Conservation (phyloP, 1,139 yeast species). For the Kazachstania sp. region DNA sequence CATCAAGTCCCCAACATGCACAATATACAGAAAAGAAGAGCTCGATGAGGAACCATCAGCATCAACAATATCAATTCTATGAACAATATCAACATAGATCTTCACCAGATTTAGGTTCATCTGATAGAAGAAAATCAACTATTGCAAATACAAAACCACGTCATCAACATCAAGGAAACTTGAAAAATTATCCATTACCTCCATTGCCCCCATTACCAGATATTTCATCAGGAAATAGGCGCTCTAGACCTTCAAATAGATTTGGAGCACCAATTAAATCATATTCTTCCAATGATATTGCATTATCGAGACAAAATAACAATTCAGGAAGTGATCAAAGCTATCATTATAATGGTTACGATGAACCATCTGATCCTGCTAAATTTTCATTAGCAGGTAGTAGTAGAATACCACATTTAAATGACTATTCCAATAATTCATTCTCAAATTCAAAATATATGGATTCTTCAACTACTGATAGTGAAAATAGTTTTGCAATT, state of each 20-base stretch:
- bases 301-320: constrained; percentile 5
- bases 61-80: constrained; percentile 2
- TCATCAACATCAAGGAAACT: background rate
- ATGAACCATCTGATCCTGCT: constrained; percentile 13
- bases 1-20: constrained; percentile 1
- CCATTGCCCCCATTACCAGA: constrained; percentile 24
- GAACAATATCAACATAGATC: constrained; percentile 5
- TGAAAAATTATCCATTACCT: constrained; percentile 13
- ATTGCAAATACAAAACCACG: background rate
- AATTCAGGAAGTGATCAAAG: constrained; percentile 5
- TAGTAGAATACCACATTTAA: background rate
- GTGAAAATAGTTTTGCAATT: constrained; percentile 34
- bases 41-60: background rate
- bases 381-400: constrained; percentile 5
- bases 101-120: constrained; percentile 6
- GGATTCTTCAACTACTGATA: constrained; percentile 25
- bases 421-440: background rate
- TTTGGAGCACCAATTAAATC: constrained; percentile 18
- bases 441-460: constrained; percentile 26
- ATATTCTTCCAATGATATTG: constrained; percentile 22
- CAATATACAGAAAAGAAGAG: background rate
- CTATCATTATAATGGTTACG: background rate
- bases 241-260: background rate
- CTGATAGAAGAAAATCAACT: background rate
- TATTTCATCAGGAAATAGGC: background rate